phyloP scores from a whole-genome alignment of 208 protist genomes.

The Trypanosoma vivax region DNA sequence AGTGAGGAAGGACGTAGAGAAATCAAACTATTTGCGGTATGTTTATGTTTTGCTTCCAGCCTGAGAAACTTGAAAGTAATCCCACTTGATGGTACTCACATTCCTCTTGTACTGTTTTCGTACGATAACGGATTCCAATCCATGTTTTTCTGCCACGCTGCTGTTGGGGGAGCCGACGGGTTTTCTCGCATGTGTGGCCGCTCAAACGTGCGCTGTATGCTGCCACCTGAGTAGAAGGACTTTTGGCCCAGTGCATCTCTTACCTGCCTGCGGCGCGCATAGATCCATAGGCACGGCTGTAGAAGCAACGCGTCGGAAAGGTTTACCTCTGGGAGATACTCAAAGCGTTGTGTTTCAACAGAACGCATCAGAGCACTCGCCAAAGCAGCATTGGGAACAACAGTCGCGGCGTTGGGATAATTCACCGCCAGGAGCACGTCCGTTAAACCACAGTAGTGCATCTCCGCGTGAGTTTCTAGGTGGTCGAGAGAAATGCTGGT shows the following conservation, averaged over 20 bases:
- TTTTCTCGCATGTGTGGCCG: constrained; percentile 66
- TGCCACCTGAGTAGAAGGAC: constrained; percentile 12
- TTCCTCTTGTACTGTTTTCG: constrained; percentile 40
- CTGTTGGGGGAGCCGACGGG: constrained; percentile 52
- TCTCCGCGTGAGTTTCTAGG: constrained; percentile 55
- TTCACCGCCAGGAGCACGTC: constrained; percentile 66
- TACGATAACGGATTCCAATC: constrained; percentile 35
- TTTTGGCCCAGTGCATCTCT: constrained; percentile 13
- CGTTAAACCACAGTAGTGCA: constrained; percentile 78
- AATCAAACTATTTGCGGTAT: no score
- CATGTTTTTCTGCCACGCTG: constrained; percentile 20
- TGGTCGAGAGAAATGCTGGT: constrained; percentile 53
- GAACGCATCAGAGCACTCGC: constrained; percentile 46
- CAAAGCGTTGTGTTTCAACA: constrained; percentile 51
- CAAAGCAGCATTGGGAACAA: constrained; percentile 61
- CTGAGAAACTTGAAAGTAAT: no score
- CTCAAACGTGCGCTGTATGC: constrained; percentile 32
- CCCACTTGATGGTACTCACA: constrained; percentile 16
- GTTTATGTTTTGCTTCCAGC: no score
- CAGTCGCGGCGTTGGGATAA: constrained; percentile 55
- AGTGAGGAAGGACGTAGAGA: no score
- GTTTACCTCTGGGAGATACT: constrained; percentile 66
- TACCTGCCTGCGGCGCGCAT: constrained; percentile 15
- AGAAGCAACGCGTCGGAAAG: constrained; percentile 52
- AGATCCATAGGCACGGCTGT: constrained; percentile 60